Base-by-base conservation (phyloP, 129 eudicot species). In the Apium graveolens region DNA sequence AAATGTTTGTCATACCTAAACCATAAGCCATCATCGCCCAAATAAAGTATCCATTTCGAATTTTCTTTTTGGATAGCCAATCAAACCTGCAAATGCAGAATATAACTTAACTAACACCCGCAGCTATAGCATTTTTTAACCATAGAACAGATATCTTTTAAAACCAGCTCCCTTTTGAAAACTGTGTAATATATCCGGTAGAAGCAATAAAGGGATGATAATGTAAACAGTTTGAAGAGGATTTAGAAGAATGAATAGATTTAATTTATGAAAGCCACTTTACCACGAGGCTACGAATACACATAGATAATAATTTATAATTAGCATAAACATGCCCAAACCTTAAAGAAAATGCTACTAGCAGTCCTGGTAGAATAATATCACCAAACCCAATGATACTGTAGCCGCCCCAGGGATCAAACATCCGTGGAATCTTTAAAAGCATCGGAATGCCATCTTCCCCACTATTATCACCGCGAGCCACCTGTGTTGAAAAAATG, bases 361-460 rank as follows among this genome's bases (percentile, higher is more conserved):
- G 81, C 43, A 96, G 82, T 74, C 99, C 99, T 26, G 99, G 99
- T 80, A 96, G 85, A 77, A 96, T 92, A 49, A 95, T 95, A 77
- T 95, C 98, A 75, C 98, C 98, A 78, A 95, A 95, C 78, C 98
- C 98, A 39, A 95, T 92, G 86, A 96, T 89, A 82, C 99, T 96
- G 83, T 90, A 96, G 82, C 99, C 99, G 51, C 97, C 97, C 99
- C 99, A 96, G 31, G 97, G 99, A 82, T 96, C 99, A 85, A 92
- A 96, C 99, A 96, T 87, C 73, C 99, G 87, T 18, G 99, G 99
- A 79, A 96, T 96, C 87, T 96, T 96, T 72, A 96, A 80, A 66
- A 96, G 90, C 99, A 96, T 96, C 11, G 99, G 99, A 26, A 96
- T 96, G 34, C 99, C 99, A 80, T 96, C 99, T 82, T 96, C 97